Evolutionary conservation across 164 flowering plant species (phyloP), one percentile per base, ranked within the genome.

Genomic region (Tinospora cordifolia): DNA sequence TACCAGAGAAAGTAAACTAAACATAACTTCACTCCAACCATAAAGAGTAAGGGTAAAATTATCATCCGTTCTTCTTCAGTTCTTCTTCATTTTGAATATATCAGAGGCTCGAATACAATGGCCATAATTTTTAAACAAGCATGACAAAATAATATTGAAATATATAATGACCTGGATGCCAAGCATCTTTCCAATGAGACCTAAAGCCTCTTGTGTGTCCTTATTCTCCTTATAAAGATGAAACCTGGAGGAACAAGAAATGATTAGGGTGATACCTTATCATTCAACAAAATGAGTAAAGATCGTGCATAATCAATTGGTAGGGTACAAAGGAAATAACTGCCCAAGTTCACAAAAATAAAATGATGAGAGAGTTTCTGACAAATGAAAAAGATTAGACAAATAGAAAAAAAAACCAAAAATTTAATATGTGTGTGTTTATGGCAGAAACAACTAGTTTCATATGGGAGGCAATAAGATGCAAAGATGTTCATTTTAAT

Each of bases 221-320:
- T 94, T 94, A 78, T 94, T 94, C 83, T 92, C 98, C 85, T 94
- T 94, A 81, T 82, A 94, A 59, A 94, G 91, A 87, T 92, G 86
- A 81, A 94, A 94, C 89, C 99, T 94, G 76, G 69, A 73, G 62
- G 67, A 60, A 24, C 19, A 39, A 19, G n/a, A 51, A 40, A 40
- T 40, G 44, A 9, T 40, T 40, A 40, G 9, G 6, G 9, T 40
- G 44, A 40, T 9, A 40, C 4, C 44, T 51, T 51, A 14, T 51
- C 6, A 51, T 6, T 13, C 19, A 13, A 10, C 19, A 49, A 11
- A 49, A 15, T 49, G 13, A 49, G 57, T 49, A 10, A 49, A 10
- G 15, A 49, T 11, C 57, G 4, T 49, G 57, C 57, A 49, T 15
- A 19, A 49, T 49, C 57, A 11, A 49, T 11, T 49, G n/a, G n/a